A percentile compares a stretch with the other conserved stretches of the same genome.
These are phyloP conservation scores for Leucocoprinus birnbaumii DNA, from an alignment of 768 basidiomycete species.

Conservation along the genomic window DNA sequence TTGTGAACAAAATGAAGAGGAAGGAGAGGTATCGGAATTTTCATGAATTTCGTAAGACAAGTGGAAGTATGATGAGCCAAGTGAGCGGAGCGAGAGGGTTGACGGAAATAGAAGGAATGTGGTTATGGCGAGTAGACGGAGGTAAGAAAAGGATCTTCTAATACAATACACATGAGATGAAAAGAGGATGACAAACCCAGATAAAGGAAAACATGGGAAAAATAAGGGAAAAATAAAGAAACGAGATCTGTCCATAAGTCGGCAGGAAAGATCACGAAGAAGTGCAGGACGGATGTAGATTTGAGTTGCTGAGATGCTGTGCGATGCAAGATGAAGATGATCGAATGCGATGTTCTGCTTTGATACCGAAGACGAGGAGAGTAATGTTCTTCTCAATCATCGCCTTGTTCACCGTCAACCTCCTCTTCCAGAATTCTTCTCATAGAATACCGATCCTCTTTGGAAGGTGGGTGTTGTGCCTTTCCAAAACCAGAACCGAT, in stretches of 20 bases:
- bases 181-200: neutral
- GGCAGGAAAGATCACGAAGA: neutral
- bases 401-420: constrained; percentile 24
- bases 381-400: constrained; percentile 15
- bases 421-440: constrained; percentile 32
- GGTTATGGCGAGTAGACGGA: neutral
- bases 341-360: neutral
- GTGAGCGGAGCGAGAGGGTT: neutral
- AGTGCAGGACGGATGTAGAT: neutral
- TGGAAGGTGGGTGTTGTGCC: constrained; percentile 20
- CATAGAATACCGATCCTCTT: constrained; percentile 23
- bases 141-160: neutral
- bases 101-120: neutral
- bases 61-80: neutral
- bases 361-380: neutral
- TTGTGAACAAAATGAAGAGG: neutral
- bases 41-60: constrained; percentile 8
- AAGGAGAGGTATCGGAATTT: constrained; percentile 1
- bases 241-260: neutral
- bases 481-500: constrained; percentile 13
- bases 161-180: constrained; percentile 6
- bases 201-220: neutral
- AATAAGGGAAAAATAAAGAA: constrained; percentile 6
- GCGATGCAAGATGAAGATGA: neutral
- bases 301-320: neutral